Evolutionary conservation across 1,139 yeast species (phyloP), one percentile per base, ranked within the genome.

Genomic region (Meyerozyma athensensis): DNA sequence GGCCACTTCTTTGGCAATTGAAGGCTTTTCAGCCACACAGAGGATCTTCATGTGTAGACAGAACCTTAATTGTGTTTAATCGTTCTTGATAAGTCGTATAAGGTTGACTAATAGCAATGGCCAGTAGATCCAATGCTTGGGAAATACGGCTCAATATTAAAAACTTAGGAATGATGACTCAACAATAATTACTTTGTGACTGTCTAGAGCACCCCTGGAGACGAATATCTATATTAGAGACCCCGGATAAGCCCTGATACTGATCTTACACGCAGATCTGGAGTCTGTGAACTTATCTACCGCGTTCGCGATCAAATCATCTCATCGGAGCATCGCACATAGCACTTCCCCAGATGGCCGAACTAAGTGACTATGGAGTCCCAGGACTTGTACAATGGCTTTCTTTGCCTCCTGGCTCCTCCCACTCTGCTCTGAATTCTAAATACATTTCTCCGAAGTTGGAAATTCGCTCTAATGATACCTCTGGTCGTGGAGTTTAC

Each of bases 21-120:
- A 86, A 39, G 95, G 95, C 62, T 94, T 94, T 63, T 94, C 99
- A 2, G 99, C 98, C 42, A 94, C 97, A 61, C 97, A 92, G 39
- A 94, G 74, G 5, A 94, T 77, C 53, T 68, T 80, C 89, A 84
- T 82, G 5, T 14, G 5, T n/a, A 14, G 10, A 17, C 14, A 24
- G 28, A 24, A 24, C n/a, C 7, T 21, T 21, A 21, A 21, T 8
- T n/a, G n/a, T n/a, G n/a, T n/a, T n/a, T n/a, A n/a, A n/a, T n/a
- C n/a, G n/a, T n/a, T n/a, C n/a, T n/a, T n/a, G n/a, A n/a, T n/a
- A n/a, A n/a, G n/a, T n/a, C n/a, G n/a, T n/a, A n/a, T n/a, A n/a
- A n/a, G n/a, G n/a, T n/a, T n/a, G n/a, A n/a, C n/a, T n/a, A n/a
- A n/a, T n/a, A n/a, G n/a, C n/a, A n/a, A n/a, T n/a, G n/a, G n/a